Base-by-base conservation (phyloP, 164 flowering plant species). In the Sedum album region DNA sequence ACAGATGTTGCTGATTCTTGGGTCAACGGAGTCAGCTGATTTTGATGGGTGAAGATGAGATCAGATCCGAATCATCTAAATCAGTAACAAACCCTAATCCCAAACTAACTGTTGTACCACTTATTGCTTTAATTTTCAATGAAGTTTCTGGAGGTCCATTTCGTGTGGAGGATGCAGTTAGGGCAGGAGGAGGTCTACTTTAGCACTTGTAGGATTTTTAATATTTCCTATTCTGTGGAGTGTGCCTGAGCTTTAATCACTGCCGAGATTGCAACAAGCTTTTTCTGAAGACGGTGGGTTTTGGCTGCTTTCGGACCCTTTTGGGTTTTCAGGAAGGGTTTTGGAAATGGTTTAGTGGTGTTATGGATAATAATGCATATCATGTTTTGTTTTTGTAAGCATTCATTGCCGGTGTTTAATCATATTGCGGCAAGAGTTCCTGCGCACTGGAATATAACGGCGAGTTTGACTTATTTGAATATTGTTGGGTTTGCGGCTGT, bases 141-240 rank as follows among this genome's bases (percentile, higher is more conserved):
- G 95, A 87, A 46, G 98, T 92, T 66, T 92, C 96, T 36, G 96
- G 98, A 25, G 96, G 98, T 39, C 98, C 98, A 31, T 92, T 90
- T 71, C 96, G 98, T 15, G 82, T 92, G 0, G 98, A 92, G 76
- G 96, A 90, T 73, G 86, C 96, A 11, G 98, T 92, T 11, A 82
- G 70, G 70, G 76, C 89, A 1, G 98, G 90, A 9, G 91, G 90
- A 60, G 97, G 97, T 25, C 93, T 95, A 20, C 82, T 90, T 75
- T 92, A 31, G 68, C 98, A 39, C 70, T 92, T 65, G 82, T 92
- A 23, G 96, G 96, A 53, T 92, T 92, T 78, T 74, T 90, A 14
- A 60, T 88, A 2, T 90, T 92, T 77, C 98, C 96, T 5, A 70
- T 90, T 1, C 55, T 92, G 31, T 92, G 98, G 98, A 92, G 98